Percentiles rank a stretch among this genome's conserved stretches.
Conservation (phyloP, 768 basidiomycete species). For the Mycena amicta region DNA sequence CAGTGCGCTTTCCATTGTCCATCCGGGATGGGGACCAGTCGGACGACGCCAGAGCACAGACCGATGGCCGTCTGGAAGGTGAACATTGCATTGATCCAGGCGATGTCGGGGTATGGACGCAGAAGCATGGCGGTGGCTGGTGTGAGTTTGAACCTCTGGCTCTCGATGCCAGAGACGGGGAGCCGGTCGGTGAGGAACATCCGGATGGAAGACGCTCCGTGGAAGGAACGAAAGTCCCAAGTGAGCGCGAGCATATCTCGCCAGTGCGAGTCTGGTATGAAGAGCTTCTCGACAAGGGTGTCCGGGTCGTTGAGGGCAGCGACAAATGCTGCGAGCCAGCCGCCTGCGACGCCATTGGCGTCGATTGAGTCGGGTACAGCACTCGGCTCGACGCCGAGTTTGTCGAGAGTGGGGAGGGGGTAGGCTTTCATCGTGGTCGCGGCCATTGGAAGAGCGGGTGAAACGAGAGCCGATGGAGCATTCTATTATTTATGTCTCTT, state of each 20-base stretch:
- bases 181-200: conserved; percentile 40
- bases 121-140: conserved; percentile 29
- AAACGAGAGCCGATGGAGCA: background rate
- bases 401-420: conserved; percentile 27
- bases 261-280: conserved; percentile 44
- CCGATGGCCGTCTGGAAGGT: conserved; percentile 51
- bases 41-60: conserved; percentile 44
- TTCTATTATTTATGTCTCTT: background rate
- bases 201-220: conserved; percentile 35
- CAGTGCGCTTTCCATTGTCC: conserved; percentile 57
- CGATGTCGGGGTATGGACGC: conserved; percentile 41
- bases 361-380: conserved; percentile 13
- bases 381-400: conserved; percentile 15
- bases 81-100: conserved; percentile 52
- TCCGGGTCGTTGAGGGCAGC: conserved; percentile 11
- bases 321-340: conserved; percentile 29
- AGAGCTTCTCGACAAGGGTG: conserved; percentile 23
- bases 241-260: conserved; percentile 54
- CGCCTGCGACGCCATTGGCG: conserved; percentile 17
- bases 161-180: conserved; percentile 11
- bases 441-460: background rate
- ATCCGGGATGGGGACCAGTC: conserved; percentile 49
- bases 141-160: conserved; percentile 27
- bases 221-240: conserved; percentile 52
- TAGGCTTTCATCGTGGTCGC: background rate